A percentile compares a stretch with the other conserved stretches of the same genome.
phyloP scores from a whole-genome alignment of 179 eudicot genomes.

The Spergularia azorica region DNA sequence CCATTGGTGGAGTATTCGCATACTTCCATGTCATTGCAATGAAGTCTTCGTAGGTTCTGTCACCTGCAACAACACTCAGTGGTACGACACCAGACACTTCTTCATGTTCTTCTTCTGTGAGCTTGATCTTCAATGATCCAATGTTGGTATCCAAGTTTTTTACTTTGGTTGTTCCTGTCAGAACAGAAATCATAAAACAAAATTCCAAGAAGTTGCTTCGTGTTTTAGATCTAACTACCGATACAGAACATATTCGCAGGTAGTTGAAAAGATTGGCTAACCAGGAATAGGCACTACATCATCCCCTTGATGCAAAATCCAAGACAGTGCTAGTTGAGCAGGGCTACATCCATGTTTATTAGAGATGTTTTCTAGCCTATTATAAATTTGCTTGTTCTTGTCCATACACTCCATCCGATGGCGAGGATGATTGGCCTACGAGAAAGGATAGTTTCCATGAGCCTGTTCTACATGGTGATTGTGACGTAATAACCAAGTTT shows the following conservation, averaged over 20 bases:
- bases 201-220: too few relatives aligned
- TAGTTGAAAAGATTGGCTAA: conserved; percentile 5
- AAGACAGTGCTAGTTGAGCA: conserved; percentile 59
- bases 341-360: conserved; percentile 50
- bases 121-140: conserved; percentile 48
- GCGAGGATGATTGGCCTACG: conserved; percentile 49
- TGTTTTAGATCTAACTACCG: too few relatives aligned
- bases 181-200: not conserved
- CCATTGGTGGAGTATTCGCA: conserved; percentile 45
- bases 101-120: conserved; percentile 42
- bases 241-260: too few relatives aligned
- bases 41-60: conserved; percentile 32
- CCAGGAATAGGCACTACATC: conserved; percentile 75
- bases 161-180: conserved; percentile 57
- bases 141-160: conserved; percentile 52
- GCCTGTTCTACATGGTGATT: too few relatives aligned
- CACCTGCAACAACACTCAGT: conserved; percentile 51
- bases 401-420: conserved; percentile 40
- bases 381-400: conserved; percentile 53
- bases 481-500: not conserved
- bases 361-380: conserved; percentile 47
- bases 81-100: conserved; percentile 57
- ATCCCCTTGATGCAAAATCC: conserved; percentile 65
- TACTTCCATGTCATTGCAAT: conserved; percentile 42
- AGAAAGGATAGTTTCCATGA: not conserved